Base-by-base conservation (phyloP, 2,329 filamentous ascomycete species). In the Hirsutella minnesotensis region DNA sequence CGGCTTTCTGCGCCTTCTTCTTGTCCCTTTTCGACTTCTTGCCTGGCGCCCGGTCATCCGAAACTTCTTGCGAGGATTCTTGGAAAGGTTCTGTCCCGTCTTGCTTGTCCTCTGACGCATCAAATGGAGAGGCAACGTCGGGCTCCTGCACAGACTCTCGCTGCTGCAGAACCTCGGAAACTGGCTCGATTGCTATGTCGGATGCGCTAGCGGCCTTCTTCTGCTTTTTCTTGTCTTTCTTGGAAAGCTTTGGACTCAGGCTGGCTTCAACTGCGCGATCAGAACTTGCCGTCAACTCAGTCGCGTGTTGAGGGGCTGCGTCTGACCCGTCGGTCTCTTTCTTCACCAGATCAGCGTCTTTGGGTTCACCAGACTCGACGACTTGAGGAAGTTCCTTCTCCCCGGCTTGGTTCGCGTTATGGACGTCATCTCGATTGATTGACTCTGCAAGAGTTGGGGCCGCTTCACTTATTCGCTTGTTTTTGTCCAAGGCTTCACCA, bases 1-100 rank as follows among this genome's bases (percentile, higher is more conserved):
- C 56, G 33, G 57, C 48, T 38, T 59, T 62, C 49, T 61, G 58
- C 9, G 55, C 54, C 47, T 61, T 60, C 43, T 60, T 64, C 49
- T 60, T 63, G 36, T 64, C 54, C 43, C 63, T 59, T 45, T 57
- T 61, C 16, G 51, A 51, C 44, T 53, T 55, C 44, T 58, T 56
- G 4, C 47, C 36, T 15, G 47, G 21, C 16, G 19, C 24, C 40
- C 41, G 46, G 4, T 51, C 47, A 9, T 35, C 33, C 15, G 16
- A 35, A 19, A 31, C 21, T 18, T 50, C 42, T 24, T 42, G 40
- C 9, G 39, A 27, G 3, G 33, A 20, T 18, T 46, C 47, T 27
- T 45, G 43, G 9, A 38, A 22, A 22, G 21, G 31, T n/a, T n/a
- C 20, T 37, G 39, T 16, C 15, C 19, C 31, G 20, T 35, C 38